phyloP scores from a whole-genome alignment of 2,329 filamentous ascomycete species.

The Geosmithia flava region DNA sequence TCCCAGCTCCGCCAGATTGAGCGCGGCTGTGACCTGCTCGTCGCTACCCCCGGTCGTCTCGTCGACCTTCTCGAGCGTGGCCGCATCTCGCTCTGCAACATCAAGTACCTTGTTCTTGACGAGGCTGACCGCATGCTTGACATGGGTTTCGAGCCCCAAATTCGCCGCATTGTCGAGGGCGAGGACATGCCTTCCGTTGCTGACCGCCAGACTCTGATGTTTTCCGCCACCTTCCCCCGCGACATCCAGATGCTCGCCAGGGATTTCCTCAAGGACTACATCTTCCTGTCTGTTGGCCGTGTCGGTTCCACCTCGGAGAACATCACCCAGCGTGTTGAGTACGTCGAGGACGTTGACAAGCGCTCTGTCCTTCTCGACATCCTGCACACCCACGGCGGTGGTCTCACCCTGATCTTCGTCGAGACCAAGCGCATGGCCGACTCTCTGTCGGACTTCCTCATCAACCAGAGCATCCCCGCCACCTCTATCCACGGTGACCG shows the following conservation, averaged over 20 bases:
- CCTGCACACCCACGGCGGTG: constrained; percentile 81
- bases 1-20: constrained; percentile 97
- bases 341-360: constrained; percentile 95
- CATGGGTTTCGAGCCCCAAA: constrained; percentile 99
- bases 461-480: constrained; percentile 96
- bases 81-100: constrained; percentile 93
- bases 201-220: constrained; percentile 96
- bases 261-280: constrained; percentile 98
- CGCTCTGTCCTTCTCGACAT: constrained; percentile 95
- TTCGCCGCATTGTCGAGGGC: constrained; percentile 93
- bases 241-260: constrained; percentile 98
- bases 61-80: constrained; percentile 98
- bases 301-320: constrained; percentile 99
- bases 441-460: constrained; percentile 91
- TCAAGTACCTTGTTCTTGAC: constrained; percentile 97
- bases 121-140: constrained; percentile 99
- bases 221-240: constrained; percentile 96
- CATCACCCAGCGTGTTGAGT: constrained; percentile 98
- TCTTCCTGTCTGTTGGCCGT: constrained; percentile 97
- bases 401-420: constrained; percentile 93
- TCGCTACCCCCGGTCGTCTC: constrained; percentile 92
- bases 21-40: constrained; percentile 89
- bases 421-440: constrained; percentile 99
- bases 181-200: constrained; percentile 89
- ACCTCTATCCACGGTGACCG: constrained; percentile 98